phyloP scores from a whole-genome alignment of 495 filamentous ascomycete genomes.

The Penicillium herquei region DNA sequence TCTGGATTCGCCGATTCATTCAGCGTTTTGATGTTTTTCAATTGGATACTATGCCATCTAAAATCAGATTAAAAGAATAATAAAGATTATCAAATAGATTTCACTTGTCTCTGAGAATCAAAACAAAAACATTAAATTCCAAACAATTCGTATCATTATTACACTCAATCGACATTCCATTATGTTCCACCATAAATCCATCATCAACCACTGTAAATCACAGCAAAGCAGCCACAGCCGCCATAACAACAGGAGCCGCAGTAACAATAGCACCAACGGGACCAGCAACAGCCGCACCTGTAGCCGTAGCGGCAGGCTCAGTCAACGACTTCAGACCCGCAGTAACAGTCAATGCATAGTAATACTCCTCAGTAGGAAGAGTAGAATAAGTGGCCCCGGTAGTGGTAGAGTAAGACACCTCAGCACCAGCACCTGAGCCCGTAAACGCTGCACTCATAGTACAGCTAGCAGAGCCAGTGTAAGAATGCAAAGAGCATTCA shows the following conservation, averaged over 20 bases:
- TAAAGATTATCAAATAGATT: too few species aligned
- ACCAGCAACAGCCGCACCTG: conserved; percentile 7
- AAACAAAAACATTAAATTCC: too few species aligned
- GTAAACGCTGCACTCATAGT: conserved; percentile 14
- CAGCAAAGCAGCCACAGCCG: conserved; percentile 15
- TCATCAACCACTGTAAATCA: not conserved
- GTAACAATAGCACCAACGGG: conserved; percentile 15
- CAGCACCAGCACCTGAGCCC: conserved; percentile 3
- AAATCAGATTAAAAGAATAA: too few species aligned
- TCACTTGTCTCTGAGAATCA: too few species aligned
- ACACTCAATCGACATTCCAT: too few species aligned
- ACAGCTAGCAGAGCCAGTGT: conserved; percentile 18
- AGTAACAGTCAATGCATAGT: conserved; percentile 20
- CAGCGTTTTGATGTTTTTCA: too few species aligned
- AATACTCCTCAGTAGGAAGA: conserved; percentile 2
- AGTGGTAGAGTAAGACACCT: conserved; percentile 1
- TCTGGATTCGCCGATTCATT: too few species aligned
- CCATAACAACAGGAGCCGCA: conserved; percentile 23
- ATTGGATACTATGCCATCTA: too few species aligned
- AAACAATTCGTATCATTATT: too few species aligned
- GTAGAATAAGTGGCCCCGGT: conserved; percentile 7
- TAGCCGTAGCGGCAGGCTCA: conserved; percentile 10
- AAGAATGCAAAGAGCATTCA: conserved; percentile 18
- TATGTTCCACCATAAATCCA: too few species aligned
- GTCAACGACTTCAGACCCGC: conserved; percentile 16